These are phyloP conservation scores for Hymenoscyphus albidus DNA, from an alignment of 2,329 filamentous ascomycete species.

Conservation along the genomic window DNA sequence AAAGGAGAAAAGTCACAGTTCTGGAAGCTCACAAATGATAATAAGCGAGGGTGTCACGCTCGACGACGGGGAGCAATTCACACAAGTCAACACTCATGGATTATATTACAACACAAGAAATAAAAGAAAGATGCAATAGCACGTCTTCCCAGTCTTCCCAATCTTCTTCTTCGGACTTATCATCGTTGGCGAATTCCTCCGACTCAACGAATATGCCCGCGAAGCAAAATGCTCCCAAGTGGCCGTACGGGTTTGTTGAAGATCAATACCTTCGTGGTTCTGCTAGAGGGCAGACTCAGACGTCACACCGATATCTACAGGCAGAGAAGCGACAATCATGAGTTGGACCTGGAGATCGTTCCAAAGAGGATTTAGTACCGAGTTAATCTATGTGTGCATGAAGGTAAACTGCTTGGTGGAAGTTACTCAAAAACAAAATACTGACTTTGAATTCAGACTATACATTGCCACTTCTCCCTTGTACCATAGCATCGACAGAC, in stretches of 20 bases:
- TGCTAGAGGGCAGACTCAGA: neutral
- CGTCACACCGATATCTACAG: neutral
- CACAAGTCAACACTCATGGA: neutral
- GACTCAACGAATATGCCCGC: neutral
- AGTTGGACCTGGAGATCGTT: neutral
- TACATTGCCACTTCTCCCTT: too few species aligned
- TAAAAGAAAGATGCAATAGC: neutral
- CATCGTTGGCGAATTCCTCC: neutral
- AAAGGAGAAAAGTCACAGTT: neutral
- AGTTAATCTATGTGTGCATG: too few species aligned
- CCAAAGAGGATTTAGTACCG: neutral
- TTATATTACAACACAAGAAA: neutral
- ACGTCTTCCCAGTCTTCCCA: neutral
- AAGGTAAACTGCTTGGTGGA: too few species aligned
- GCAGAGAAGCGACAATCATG: neutral
- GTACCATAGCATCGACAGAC: too few species aligned
- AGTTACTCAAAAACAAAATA: too few species aligned
- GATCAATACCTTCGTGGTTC: conserved; percentile 1
- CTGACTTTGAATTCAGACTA: too few species aligned
- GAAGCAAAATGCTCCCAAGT: neutral
- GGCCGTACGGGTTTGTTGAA: neutral
- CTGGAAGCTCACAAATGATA: neutral
- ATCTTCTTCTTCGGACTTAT: neutral
- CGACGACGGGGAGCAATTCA: neutral
- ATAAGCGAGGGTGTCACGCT: neutral